Conservation (phyloP, 2,329 filamentous ascomycete genomes). For the Phyllosticta ampelicida region DNA sequence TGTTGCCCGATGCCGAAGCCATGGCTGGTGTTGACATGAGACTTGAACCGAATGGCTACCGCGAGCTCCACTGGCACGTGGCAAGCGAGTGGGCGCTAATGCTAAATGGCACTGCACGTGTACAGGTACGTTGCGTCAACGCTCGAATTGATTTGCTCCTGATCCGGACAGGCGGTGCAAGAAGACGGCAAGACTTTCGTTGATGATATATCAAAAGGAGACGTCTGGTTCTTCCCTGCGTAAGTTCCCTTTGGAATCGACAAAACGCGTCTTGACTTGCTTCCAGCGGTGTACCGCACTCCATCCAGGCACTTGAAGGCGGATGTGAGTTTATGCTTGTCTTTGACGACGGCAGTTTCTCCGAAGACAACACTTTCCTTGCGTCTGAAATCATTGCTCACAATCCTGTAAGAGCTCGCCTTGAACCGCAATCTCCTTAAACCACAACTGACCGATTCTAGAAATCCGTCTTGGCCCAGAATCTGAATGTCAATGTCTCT, state of each 20-base stretch:
- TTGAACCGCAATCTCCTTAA: background rate
- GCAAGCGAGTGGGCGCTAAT: slow-evolving; percentile 30
- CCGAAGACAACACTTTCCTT: slow-evolving; percentile 14
- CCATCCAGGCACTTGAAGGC: slow-evolving; percentile 12
- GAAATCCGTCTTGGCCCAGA: slow-evolving; percentile 44
- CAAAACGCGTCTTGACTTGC: background rate
- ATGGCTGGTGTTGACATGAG: slow-evolving; percentile 14
- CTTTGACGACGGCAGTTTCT: slow-evolving; percentile 14
- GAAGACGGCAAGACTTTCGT: slow-evolving; percentile 13
- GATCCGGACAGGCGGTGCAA: slow-evolving; percentile 8
- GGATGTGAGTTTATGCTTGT: slow-evolving; percentile 14
- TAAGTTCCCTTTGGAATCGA: background rate
- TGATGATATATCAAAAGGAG: slow-evolving; percentile 13
- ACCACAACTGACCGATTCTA: slow-evolving; percentile 10
- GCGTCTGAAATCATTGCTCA: slow-evolving; percentile 13
- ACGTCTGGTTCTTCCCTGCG: slow-evolving; percentile 15
- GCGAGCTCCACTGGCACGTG: slow-evolving; percentile 23
- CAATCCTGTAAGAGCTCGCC: slow-evolving; percentile 8
- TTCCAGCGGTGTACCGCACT: slow-evolving; percentile 12
- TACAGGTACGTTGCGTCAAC: slow-evolving; percentile 13
- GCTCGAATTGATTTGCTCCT: background rate
- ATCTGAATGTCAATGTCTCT: slow-evolving; percentile 39
- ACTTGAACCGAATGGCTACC: slow-evolving; percentile 12
- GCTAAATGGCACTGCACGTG: slow-evolving; percentile 28
- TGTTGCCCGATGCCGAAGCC: slow-evolving; percentile 33